Evolutionary conservation across 345 rosid genomes (phyloP), one percentile per base, ranked within the genome.

Genomic region (Eucalyptus guilfoylei): DNA sequence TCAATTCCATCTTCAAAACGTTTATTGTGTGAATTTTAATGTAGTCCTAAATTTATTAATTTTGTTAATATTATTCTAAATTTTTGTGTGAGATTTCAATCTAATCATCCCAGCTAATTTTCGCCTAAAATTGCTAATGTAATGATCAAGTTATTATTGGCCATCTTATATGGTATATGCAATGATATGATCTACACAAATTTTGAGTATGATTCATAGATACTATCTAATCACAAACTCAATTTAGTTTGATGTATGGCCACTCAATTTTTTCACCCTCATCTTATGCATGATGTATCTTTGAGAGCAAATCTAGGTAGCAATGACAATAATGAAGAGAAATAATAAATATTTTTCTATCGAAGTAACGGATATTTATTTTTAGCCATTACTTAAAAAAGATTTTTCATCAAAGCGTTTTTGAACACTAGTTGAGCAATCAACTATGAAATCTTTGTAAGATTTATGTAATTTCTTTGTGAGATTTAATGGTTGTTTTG

Each of bases 101-200:
- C 3, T 60, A 60, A 26, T 28, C 15, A 1, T 26, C 5, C 16
- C 5, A 30, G 1, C 0, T 0, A 30, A 30, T 62, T 62, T 62
- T 62, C 2, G 0, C 5, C 37, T 30, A 7, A 62, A 62, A 62
- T 62, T 62, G 1, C 17, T 62, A 30, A 4, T 30, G 3, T 62
- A 0, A 62, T 6, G 9, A 1, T 14, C 0, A 0, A 14, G 4
- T 30, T 7, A 13, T 62, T 6, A 2, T 26, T 4, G 3, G 2
- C 2, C 3, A 28, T 60, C 69, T 4, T 28, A 12, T 13, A 6
- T 60, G 32, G 9, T 1, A 60, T 2, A 0, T 11, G 54, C 1
- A 0, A 4, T 0, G 10, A 13, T 62, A 15, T 30, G 5, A 13
- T 0, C 9, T 30, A 30, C 19, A 62, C 17, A 62, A 62, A 30